Conservation (phyloP, 768 basidiomycete species). For the Termitomyces heimii region DNA sequence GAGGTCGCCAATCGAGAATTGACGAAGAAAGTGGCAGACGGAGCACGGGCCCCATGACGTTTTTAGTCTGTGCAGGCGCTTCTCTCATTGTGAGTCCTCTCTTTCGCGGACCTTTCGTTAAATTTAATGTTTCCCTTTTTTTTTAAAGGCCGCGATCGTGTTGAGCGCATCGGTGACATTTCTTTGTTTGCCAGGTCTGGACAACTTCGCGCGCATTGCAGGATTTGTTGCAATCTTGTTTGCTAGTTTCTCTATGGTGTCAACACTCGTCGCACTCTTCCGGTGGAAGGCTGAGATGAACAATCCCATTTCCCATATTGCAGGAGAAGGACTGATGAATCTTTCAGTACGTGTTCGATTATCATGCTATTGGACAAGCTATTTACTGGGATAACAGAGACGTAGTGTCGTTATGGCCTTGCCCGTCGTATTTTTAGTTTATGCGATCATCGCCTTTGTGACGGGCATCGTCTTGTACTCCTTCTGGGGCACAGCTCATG, state of each 20-base stretch:
- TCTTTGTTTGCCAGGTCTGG: conserved; percentile 71
- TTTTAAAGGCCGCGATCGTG: conserved; percentile 65
- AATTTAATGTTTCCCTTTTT: conserved; percentile 6
- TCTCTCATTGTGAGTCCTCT: conserved; percentile 51
- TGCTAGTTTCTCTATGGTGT: conserved; percentile 63
- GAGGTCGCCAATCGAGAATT: conserved; percentile 37
- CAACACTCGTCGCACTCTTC: conserved; percentile 65
- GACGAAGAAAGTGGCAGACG: conserved; percentile 59
- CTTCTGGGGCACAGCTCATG: not conserved
- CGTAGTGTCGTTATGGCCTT: conserved; percentile 64
- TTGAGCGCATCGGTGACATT: conserved; percentile 80
- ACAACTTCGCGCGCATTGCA: conserved; percentile 54
- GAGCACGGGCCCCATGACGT: conserved; percentile 49
- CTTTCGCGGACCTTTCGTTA: conserved; percentile 11
- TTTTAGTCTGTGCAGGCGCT: conserved; percentile 60
- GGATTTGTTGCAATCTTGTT: conserved; percentile 65
- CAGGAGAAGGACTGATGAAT: conserved; percentile 51
- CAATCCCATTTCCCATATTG: conserved; percentile 39
- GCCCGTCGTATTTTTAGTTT: conserved; percentile 68
- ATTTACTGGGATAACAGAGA: conserved; percentile 28
- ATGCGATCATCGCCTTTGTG: conserved; percentile 65
- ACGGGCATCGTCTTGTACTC: conserved; percentile 35
- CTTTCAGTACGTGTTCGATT: conserved; percentile 32
- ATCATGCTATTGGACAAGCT: not conserved
- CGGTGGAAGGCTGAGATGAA: conserved; percentile 64